phyloP scores from a whole-genome alignment of 2,329 filamentous ascomycete species.

The Diaporthe citriasiana region DNA sequence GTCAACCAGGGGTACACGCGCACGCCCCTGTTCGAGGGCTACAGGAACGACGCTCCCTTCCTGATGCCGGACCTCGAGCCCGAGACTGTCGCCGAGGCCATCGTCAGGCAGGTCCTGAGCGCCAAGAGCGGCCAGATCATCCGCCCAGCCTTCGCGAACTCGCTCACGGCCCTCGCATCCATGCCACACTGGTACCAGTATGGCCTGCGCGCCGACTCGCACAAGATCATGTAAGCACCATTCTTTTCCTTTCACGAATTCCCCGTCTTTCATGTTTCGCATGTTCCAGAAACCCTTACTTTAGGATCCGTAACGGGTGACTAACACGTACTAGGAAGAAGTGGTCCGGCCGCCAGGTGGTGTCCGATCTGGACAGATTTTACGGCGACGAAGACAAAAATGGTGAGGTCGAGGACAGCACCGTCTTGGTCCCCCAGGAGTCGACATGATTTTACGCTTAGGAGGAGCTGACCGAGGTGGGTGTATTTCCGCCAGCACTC shows the following conservation, averaged over 20 bases:
- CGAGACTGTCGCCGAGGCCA: constrained; percentile 74
- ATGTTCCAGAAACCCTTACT: too few species aligned
- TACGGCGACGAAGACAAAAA: constrained; percentile 51
- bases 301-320: too few species aligned
- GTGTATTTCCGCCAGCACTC: background rate
- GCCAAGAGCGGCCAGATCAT: constrained; percentile 71
- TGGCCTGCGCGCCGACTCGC: constrained; percentile 59
- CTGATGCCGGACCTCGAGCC: constrained; percentile 68
- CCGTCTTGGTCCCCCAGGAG: constrained; percentile 54
- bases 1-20: constrained; percentile 75
- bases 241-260: too few species aligned
- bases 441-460: background rate
- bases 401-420: constrained; percentile 52
- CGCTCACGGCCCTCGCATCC: constrained; percentile 61
- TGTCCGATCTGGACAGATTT: constrained; percentile 59
- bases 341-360: constrained; percentile 63
- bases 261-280: too few species aligned
- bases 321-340: too few species aligned
- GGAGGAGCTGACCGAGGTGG: background rate
- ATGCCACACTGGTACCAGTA: constrained; percentile 76
- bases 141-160: constrained; percentile 61
- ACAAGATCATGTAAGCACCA: constrained; percentile 55
- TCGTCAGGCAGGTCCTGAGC: constrained; percentile 71
- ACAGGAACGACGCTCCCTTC: constrained; percentile 64
- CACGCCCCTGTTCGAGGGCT: constrained; percentile 72